Conservation (phyloP, 2,329 filamentous ascomycete species). For the Paraphoma chrysanthemicola region DNA sequence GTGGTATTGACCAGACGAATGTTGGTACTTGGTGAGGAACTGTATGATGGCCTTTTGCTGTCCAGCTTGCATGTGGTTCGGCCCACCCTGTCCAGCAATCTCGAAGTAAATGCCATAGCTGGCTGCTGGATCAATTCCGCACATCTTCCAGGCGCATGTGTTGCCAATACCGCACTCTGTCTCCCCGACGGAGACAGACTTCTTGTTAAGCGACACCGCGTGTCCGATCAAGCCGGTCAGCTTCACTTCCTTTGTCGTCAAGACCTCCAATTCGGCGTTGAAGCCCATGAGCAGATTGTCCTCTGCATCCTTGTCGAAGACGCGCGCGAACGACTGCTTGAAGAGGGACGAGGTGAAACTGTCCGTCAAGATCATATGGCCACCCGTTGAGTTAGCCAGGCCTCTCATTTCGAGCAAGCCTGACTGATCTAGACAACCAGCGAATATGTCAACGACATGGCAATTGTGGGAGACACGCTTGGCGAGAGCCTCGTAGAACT, state of each 20-base stretch:
- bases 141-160: constrained; percentile 99
- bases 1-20: constrained; percentile 95
- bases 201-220: constrained; percentile 96
- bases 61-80: constrained; percentile 81
- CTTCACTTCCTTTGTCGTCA: constrained; percentile 98
- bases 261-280: constrained; percentile 92
- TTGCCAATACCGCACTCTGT: constrained; percentile 98
- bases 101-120: constrained; percentile 98
- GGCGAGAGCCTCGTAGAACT: constrained; percentile 95
- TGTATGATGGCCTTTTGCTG: constrained; percentile 96
- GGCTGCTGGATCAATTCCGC: constrained; percentile 90
- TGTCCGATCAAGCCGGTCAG: constrained; percentile 97
- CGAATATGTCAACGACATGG: constrained; percentile 97
- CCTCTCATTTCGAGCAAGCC: constrained; percentile 98
- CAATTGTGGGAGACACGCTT: constrained; percentile 96
- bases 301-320: constrained; percentile 95
- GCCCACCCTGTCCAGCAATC: constrained; percentile 91
- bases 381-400: constrained; percentile 92
- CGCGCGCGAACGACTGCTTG: constrained; percentile 95
- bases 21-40: constrained; percentile 98
- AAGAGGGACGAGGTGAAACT: constrained; percentile 99
- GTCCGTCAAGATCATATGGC: constrained; percentile 97
- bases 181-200: constrained; percentile 94
- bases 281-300: constrained; percentile 98
- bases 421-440: constrained; percentile 95